Evolutionary conservation across 352 stramenopile genomes (phyloP).

Genomic region (Phytopythium montanum): DNA sequence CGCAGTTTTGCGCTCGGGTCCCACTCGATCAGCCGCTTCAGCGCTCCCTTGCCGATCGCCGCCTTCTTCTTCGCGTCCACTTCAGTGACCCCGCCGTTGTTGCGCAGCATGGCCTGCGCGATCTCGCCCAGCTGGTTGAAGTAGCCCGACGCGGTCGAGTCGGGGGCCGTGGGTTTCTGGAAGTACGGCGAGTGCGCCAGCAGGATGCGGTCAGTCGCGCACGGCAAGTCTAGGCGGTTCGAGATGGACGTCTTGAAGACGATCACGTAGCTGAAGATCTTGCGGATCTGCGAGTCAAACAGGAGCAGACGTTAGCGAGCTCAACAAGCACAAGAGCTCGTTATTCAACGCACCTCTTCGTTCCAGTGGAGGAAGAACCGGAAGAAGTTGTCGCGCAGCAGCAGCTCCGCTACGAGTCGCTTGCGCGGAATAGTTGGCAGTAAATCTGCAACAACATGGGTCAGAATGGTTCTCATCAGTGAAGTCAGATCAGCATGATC

Average conservation of each 20-base stretch:
- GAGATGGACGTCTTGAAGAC: constrained; percentile 80
- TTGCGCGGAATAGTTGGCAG: constrained; percentile 61
- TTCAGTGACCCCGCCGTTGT: constrained; percentile 15
- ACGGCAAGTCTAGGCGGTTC: constrained; percentile 73
- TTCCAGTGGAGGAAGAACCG: constrained; percentile 87
- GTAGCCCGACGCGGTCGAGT: constrained; percentile 42
- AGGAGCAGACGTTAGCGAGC: neutral
- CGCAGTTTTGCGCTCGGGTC: constrained; percentile 54
- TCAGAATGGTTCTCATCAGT: neutral
- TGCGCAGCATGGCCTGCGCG: constrained; percentile 58
- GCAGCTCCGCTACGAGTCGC: constrained; percentile 63
- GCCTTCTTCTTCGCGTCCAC: constrained; percentile 42
- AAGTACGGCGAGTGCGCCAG: constrained; percentile 75
- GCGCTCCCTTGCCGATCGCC: constrained; percentile 36
- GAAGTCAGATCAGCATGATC: neutral
- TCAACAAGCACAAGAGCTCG: no score
- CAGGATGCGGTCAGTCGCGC: constrained; percentile 67
- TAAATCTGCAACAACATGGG: constrained; percentile 33
- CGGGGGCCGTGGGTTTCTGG: constrained; percentile 28
- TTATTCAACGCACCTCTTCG: constrained; percentile 52
- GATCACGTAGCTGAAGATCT: constrained; percentile 84
- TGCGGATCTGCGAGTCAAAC: constrained; percentile 47
- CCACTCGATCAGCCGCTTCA: constrained; percentile 64
- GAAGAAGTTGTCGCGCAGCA: constrained; percentile 87
- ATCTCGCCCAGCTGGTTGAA: constrained; percentile 74